Evolutionary conservation across 345 rosid species (phyloP), one percentile per base, ranked within the genome.

Genomic region (Acer negundo): DNA sequence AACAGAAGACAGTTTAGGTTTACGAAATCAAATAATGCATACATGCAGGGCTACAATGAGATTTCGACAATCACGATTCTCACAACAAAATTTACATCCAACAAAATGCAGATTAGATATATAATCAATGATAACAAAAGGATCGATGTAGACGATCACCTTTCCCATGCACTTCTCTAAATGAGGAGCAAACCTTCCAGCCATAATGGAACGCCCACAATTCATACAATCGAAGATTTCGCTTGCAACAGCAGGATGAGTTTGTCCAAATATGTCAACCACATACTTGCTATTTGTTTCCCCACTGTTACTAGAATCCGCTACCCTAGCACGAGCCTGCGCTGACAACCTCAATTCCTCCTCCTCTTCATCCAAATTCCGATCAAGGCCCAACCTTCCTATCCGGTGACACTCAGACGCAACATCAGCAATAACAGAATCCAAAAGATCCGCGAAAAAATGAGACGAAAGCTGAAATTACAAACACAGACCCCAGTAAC

Each of bases 111-210:
- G 24, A 53, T 26, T 19, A 17, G 19, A 38, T 26, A 55, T 4
- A 56, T 4, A 23, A 2, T 8, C 31, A 10, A 3, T 23, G 51
- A 67, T 19, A 20, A 6, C 6, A 62, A 58, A 65, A 42, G 62
- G 17, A 1, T n/a, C 23, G 2, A n/a, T 17, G 78, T n/a, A 47
- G 47, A 58, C 9, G 65, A 49, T 78, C 76, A 96, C 98, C 97
- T 92, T 96, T 78, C 99, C 99, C 98, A 96, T 94, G 89, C 99
- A 96, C 86, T 90, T 96, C 73, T 92, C 98, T 80, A 94, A 75
- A 87, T 96, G 98, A 80, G 97, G 97, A 86, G 99, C 97, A 80
- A 95, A 93, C 75, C 95, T 91, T 79, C 99, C 98, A 8, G 99
- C 98, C 84, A 87, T 80, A 64, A 92, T 89, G 24, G 92, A 87